These are phyloP conservation scores for Colletotrichum lentis DNA, from an alignment of 2,329 filamentous ascomycete species.

Conservation along the genomic window DNA sequence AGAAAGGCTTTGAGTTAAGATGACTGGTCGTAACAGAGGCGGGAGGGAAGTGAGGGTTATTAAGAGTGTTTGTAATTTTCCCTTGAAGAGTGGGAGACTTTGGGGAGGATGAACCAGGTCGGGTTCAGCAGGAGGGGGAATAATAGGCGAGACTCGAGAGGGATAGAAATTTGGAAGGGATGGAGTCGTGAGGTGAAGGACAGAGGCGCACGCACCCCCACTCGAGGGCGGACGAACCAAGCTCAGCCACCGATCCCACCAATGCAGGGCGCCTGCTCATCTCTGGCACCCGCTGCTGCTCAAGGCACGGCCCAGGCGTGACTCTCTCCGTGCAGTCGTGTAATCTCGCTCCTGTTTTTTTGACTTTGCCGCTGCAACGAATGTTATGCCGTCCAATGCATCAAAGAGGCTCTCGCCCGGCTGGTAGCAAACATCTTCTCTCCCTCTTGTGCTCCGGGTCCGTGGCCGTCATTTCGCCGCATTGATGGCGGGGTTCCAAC, in stretches of 20 bases:
- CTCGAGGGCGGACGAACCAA: not conserved
- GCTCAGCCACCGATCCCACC: not conserved
- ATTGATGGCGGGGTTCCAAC: not conserved
- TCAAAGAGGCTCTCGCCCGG: not conserved
- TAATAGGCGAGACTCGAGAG: slow-evolving; percentile 1
- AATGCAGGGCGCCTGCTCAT: not conserved
- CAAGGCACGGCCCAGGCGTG: not conserved
- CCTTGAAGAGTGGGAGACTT: not conserved
- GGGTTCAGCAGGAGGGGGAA: not conserved
- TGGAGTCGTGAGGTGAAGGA: not conserved
- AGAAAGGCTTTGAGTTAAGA: not conserved
- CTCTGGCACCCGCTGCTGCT: not conserved
- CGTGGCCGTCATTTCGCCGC: not conserved
- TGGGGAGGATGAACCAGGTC: not conserved
- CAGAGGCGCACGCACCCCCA: not conserved
- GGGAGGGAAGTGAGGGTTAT: not conserved
- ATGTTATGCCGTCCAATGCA: not conserved
- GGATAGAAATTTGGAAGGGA: not conserved
- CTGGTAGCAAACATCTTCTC: not conserved
- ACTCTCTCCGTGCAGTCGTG: not conserved
- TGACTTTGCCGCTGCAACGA: slow-evolving; percentile 13
- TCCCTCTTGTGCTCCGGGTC: not conserved
- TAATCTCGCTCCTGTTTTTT: not conserved
- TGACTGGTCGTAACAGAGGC: not conserved
- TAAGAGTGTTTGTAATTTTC: not conserved